phyloP scores from a whole-genome alignment of 2,329 filamentous ascomycete genomes.

The Periconia sp. region DNA sequence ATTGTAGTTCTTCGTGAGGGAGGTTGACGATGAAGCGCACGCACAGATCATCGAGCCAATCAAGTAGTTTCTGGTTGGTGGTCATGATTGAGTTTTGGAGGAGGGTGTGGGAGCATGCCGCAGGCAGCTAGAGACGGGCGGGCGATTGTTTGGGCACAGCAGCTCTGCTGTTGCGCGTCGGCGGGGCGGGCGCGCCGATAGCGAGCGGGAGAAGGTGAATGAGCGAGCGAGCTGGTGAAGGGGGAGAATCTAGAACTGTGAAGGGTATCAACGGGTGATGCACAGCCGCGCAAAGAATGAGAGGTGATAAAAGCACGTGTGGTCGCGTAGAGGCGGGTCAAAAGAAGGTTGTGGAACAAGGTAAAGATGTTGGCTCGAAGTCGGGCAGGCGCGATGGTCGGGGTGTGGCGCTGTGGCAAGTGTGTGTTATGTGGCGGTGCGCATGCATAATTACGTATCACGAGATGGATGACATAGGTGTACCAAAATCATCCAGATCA shows the following conservation, averaged over 20 bases:
- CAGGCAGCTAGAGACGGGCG: slow-evolving; percentile 13
- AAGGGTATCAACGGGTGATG: slow-evolving; percentile 4
- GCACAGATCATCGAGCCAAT: slow-evolving; percentile 97
- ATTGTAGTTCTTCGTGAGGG: slow-evolving; percentile 84
- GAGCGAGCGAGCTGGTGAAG: slow-evolving; percentile 7
- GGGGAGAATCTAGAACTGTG: slow-evolving; percentile 12
- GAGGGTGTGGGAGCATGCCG: slow-evolving; percentile 63
- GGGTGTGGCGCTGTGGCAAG: background rate
- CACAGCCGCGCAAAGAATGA: slow-evolving; percentile 35
- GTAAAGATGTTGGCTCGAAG: slow-evolving; percentile 6
- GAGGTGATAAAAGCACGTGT: slow-evolving; percentile 8
- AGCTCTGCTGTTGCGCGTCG: slow-evolving; percentile 8
- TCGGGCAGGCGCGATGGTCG: background rate
- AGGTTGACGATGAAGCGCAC: slow-evolving; percentile 98
- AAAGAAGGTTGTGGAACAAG: slow-evolving; percentile 5
- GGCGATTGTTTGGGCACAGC: background rate
- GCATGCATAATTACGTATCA: background rate
- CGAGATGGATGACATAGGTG: background rate
- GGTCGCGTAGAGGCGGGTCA: slow-evolving; percentile 7
- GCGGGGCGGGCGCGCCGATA: slow-evolving; percentile 6
- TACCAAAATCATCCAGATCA: slow-evolving; percentile 33
- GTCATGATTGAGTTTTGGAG: slow-evolving; percentile 62
- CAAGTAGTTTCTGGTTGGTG: slow-evolving; percentile 78
- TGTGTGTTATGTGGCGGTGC: background rate
- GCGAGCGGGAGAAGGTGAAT: background rate